phyloP scores from a whole-genome alignment of 2,329 filamentous ascomycete species.

The Hysterium pulicare region DNA sequence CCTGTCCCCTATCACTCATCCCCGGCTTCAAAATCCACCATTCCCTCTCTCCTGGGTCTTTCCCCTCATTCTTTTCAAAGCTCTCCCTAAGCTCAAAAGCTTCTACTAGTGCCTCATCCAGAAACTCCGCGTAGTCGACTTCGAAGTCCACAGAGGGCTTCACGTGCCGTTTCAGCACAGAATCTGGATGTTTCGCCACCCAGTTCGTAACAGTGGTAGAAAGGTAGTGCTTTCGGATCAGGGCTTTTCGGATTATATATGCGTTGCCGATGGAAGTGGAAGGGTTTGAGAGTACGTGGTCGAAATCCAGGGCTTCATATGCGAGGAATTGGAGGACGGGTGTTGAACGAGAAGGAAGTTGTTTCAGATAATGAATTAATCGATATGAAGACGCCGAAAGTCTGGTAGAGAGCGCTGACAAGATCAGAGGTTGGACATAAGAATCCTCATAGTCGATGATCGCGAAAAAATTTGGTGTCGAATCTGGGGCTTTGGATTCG shows the following conservation, averaged over 20 bases:
- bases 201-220: conserved; percentile 79
- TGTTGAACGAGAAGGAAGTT: conserved; percentile 44
- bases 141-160: conserved; percentile 83
- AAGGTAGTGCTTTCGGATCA: conserved; percentile 95
- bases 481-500: background rate
- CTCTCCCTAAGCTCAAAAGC: conserved; percentile 82
- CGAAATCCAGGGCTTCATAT: conserved; percentile 87
- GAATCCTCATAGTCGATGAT: conserved; percentile 79
- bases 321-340: conserved; percentile 73
- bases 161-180: conserved; percentile 65
- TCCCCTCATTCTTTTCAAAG: conserved; percentile 63
- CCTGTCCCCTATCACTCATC: conserved; percentile 95
- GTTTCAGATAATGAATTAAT: conserved; percentile 51
- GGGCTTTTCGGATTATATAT: conserved; percentile 91
- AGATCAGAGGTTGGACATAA: conserved; percentile 85
- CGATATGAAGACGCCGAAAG: conserved; percentile 56
- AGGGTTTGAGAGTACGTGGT: conserved; percentile 63
- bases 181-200: conserved; percentile 76
- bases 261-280: conserved; percentile 71
- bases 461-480: conserved; percentile 54
- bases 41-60: conserved; percentile 48
- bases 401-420: conserved; percentile 64
- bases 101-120: conserved; percentile 89
- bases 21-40: conserved; percentile 99
- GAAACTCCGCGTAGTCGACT: conserved; percentile 92